Conservation (phyloP, 257 asterid species). For the Marsdenia floribunda region DNA sequence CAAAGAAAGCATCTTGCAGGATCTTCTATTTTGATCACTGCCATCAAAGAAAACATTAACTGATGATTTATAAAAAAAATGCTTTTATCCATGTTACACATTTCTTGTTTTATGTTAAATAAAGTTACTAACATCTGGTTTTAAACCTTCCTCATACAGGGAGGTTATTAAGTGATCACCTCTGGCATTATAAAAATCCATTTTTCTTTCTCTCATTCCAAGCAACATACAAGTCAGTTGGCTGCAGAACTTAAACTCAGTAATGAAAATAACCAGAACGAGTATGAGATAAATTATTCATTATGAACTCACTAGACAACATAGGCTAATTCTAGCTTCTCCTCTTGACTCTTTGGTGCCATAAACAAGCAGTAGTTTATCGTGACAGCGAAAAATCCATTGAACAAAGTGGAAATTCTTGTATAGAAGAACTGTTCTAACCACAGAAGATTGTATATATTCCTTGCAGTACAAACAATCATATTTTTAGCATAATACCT, state of each 20-base stretch:
- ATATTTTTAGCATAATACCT: background rate
- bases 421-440: background rate
- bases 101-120: background rate
- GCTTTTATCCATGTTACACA: background rate
- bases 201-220: constrained; percentile 3
- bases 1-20: constrained; percentile 54
- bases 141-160: background rate
- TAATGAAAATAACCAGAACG: background rate
- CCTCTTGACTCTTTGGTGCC: background rate
- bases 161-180: background rate
- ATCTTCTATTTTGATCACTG: constrained; percentile 16
- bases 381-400: background rate
- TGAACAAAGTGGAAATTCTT: background rate
- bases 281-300: background rate
- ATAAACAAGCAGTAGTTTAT: background rate
- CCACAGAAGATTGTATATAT: background rate
- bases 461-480: background rate
- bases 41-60: constrained; percentile 9
- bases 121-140: background rate
- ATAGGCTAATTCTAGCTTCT: constrained; percentile 1
- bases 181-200: background rate
- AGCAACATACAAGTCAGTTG: background rate
- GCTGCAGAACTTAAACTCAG: background rate
- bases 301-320: background rate
- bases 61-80: background rate